phyloP scores from a whole-genome alignment of 2,329 filamentous ascomycete species.

The Penicillium sp. region DNA sequence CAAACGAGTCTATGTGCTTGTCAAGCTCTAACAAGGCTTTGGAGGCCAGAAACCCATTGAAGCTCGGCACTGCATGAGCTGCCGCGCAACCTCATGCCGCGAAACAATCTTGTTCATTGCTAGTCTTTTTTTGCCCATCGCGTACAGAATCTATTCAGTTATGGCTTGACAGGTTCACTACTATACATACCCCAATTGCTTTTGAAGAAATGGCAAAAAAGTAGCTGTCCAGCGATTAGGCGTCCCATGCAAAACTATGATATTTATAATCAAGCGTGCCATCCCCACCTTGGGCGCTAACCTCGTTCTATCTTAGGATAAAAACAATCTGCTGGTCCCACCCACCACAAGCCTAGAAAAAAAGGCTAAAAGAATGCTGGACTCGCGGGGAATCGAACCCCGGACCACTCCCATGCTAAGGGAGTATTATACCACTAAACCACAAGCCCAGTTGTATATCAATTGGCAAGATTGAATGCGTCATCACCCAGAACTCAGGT shows the following conservation, averaged over 20 bases:
- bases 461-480: not conserved
- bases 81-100: not conserved
- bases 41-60: not conserved
- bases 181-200: too few relatives aligned
- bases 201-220: not conserved
- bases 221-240: not conserved
- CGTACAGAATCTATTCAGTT: too few relatives aligned
- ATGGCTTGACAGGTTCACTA: not conserved
- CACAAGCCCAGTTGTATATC: conserved; percentile 39
- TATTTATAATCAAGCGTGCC: not conserved
- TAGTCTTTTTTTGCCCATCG: not conserved
- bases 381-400: conserved; percentile 57
- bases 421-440: conserved; percentile 57
- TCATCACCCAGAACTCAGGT: too few relatives aligned
- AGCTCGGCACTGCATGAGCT: not conserved
- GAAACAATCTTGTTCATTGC: not conserved
- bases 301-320: not conserved
- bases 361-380: conserved; percentile 36
- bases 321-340: not conserved
- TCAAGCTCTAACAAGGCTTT: not conserved
- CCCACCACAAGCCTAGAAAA: not conserved
- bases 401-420: conserved; percentile 56
- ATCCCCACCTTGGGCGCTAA: not conserved
- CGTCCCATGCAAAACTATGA: not conserved
- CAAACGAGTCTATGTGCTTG: not conserved